phyloP scores from a whole-genome alignment of 306 rosid genomes.

The Alnus glutinosa region DNA sequence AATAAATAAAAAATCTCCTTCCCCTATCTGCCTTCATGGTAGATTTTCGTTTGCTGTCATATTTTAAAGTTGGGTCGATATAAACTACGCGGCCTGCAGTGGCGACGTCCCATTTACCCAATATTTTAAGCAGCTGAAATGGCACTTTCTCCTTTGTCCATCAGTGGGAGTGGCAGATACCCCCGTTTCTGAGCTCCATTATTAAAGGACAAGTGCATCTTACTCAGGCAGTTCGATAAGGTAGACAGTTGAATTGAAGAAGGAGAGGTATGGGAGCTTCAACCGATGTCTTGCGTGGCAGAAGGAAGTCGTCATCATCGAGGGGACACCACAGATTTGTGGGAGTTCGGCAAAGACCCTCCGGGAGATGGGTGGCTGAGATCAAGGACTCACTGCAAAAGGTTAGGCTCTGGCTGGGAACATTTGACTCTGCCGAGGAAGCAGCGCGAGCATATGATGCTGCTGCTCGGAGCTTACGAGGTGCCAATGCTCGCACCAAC shows the following conservation, averaged over 20 bases:
- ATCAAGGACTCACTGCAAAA: conserved; percentile 72
- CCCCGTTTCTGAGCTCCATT: neutral
- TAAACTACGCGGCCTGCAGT: conserved; percentile 48
- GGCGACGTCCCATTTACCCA: conserved; percentile 11
- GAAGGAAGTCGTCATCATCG: conserved; percentile 50
- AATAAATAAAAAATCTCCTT: no score
- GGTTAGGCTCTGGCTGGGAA: conserved; percentile 83
- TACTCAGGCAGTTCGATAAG: conserved; percentile 28
- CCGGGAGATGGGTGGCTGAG: conserved; percentile 90
- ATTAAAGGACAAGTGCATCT: conserved; percentile 3
- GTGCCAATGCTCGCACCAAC: conserved; percentile 72
- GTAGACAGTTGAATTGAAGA: neutral
- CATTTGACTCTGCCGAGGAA: conserved; percentile 70
- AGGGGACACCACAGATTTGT: conserved; percentile 71
- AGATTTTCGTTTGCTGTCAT: neutral
- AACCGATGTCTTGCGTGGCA: conserved; percentile 30
- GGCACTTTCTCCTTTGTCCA: conserved; percentile 35
- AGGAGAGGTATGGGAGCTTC: conserved; percentile 28
- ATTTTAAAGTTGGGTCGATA: conserved; percentile 34
- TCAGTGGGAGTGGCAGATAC: conserved; percentile 13
- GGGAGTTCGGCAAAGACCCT: conserved; percentile 77
- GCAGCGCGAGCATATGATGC: conserved; percentile 71
- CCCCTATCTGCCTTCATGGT: no score
- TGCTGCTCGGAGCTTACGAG: conserved; percentile 67
- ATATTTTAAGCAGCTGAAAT: conserved; percentile 1